A percentile compares a stretch with the other conserved stretches of the same genome.
These are phyloP conservation scores for Piper betle DNA, from an alignment of 164 flowering plant species.

Conservation along the genomic window DNA sequence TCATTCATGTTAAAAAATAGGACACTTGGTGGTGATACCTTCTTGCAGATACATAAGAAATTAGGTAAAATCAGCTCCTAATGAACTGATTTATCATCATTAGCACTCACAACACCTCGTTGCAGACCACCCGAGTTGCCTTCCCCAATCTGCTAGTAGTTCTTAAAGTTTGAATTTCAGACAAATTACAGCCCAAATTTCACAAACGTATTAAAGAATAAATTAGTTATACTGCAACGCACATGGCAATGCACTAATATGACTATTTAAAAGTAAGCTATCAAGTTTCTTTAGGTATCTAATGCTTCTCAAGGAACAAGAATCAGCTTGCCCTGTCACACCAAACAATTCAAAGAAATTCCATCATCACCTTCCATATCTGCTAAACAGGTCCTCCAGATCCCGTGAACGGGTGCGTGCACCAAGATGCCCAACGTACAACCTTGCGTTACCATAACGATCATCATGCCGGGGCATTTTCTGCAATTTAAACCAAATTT, in stretches of 20 bases:
- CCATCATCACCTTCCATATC: constrained; percentile 13
- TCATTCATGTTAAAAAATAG: constrained; percentile 51
- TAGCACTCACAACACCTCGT: constrained; percentile 3
- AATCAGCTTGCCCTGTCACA: not conserved
- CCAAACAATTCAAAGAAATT: not conserved
- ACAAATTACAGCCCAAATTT: too few relatives aligned
- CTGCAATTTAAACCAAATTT: not conserved
- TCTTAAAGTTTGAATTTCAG: not conserved
- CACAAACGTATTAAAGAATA: too few relatives aligned
- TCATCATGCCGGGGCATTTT: constrained; percentile 15
- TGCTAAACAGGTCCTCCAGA: constrained; percentile 15
- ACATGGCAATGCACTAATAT: too few relatives aligned
- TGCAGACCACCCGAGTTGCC: not conserved
- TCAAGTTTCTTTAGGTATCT: too few relatives aligned
- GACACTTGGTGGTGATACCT: constrained; percentile 28
- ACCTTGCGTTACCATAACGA: constrained; percentile 9
- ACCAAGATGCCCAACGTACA: constrained; percentile 11
- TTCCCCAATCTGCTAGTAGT: not conserved
- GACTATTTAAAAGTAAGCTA: too few relatives aligned
- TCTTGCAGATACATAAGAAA: constrained; percentile 19
- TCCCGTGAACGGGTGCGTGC: constrained; percentile 14
- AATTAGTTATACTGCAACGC: too few relatives aligned
- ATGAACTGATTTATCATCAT: constrained; percentile 13
- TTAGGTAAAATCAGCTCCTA: constrained; percentile 17
- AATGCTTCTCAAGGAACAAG: too few relatives aligned